Percentiles rank a stretch among this genome's conserved stretches.
Evolutionary conservation across 345 rosid species (phyloP).

Genomic region (Nephelium lappaceum): DNA sequence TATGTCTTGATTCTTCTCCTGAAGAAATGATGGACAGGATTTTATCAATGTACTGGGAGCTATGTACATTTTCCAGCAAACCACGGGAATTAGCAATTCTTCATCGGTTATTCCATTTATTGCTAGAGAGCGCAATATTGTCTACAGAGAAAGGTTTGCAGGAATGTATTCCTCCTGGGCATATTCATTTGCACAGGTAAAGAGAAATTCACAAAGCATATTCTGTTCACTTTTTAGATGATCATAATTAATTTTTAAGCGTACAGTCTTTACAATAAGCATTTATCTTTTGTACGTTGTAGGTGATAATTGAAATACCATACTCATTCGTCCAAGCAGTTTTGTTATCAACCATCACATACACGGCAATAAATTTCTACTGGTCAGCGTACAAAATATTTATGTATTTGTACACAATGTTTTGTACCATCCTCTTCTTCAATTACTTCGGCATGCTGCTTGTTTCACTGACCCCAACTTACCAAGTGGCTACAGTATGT

Average conservation of each 20-base stretch:
- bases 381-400: conserved; percentile 42
- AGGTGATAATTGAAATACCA: conserved; percentile 50
- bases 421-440: conserved; percentile 44
- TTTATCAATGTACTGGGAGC: conserved; percentile 52
- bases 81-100: conserved; percentile 45
- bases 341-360: conserved; percentile 39
- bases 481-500: conserved; percentile 37
- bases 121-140: conserved; percentile 41
- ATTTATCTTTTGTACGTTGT: conserved; percentile 1
- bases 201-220: not conserved
- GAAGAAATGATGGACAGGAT: conserved; percentile 56
- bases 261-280: not conserved
- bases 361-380: conserved; percentile 39
- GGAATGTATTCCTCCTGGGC: conserved; percentile 67
- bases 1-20: not conserved
- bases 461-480: conserved; percentile 42
- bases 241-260: not conserved
- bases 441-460: conserved; percentile 55
- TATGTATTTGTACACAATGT: conserved; percentile 49
- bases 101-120: conserved; percentile 47
- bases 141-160: conserved; percentile 67
- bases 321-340: conserved; percentile 42
- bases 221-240: not conserved
- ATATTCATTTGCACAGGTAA: conserved; percentile 65
- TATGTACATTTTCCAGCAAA: conserved; percentile 38